Evolutionary conservation across 2,329 filamentous ascomycete genomes (phyloP), one percentile per base, ranked within the genome.

Genomic region (Chaetomium olivaceum): DNA sequence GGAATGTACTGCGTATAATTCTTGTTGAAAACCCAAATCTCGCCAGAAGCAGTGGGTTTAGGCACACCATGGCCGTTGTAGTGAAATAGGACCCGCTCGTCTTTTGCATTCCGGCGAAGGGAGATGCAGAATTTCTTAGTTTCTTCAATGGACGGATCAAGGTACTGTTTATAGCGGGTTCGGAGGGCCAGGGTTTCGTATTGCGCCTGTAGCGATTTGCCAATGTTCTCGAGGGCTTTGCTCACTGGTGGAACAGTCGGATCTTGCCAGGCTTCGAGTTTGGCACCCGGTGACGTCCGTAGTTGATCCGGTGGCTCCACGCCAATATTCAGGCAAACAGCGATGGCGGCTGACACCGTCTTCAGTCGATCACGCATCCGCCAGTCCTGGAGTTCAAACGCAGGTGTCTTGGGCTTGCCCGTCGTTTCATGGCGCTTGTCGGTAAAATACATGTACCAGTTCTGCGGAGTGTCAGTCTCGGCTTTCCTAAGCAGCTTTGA

Each of bases 381-480:
- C 95, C 95, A 99, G 76, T 98, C 95, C 75, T 96, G 91, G 6
- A 96, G 80, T 68, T 87, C 83, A 71, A 86, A 86, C 29, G 80
- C 77, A 21, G 83, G 84, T 61, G 87, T 85, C 75, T 93, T 92
- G 19, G 93, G 92, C 71, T 93, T 92, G 25, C 93, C 95, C 43
- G 92, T 94, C 25, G 92, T 95, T 76, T 98, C 95, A 79, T 99
- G 95, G 61, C 94, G 90, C 79, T 98, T 98, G 78, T 99, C 95
- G 69, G 94, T 97, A 78, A 91, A 99, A 80, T 99, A 99, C 94
- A 98, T 98, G 82, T 97, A 98, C 87, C 96, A 99, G 71, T 92
- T 96, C 91, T 97, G 78, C 63, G 67, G 67, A 54, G 33, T 29
- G 58, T 71, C 61, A 74, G 70, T 50, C 48, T 39, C 14, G 23